Percentiles rank a stretch among this genome's conserved stretches.
Evolutionary conservation across 768 basidiomycete genomes (phyloP).

Genomic region (Lyophyllum semitale): DNA sequence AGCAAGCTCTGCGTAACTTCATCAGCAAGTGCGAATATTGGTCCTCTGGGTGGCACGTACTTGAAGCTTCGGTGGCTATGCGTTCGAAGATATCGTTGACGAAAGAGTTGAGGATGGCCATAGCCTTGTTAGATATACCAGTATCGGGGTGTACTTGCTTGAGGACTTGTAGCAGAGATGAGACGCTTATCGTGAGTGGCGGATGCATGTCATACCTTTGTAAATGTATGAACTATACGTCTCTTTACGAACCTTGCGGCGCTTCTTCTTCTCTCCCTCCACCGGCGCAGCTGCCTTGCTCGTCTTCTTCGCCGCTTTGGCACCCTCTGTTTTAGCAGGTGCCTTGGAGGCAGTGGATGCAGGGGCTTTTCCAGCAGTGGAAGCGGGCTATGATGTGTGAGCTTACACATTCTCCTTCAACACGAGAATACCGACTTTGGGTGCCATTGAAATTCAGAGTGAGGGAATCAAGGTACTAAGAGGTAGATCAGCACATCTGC

Average conservation of each 20-base stretch:
- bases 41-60: too few relatives aligned
- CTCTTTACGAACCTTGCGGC: slow-evolving; percentile 79
- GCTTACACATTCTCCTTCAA: not conserved
- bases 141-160: slow-evolving; percentile 94
- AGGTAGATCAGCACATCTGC: not conserved
- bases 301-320: slow-evolving; percentile 51
- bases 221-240: slow-evolving; percentile 87
- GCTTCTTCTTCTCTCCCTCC: slow-evolving; percentile 78
- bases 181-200: too few relatives aligned
- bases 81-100: slow-evolving; percentile 87
- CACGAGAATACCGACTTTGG: slow-evolving; percentile 26
- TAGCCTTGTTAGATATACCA: slow-evolving; percentile 90
- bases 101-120: slow-evolving; percentile 83
- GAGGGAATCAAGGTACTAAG: not conserved
- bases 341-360: slow-evolving; percentile 57
- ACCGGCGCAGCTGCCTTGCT: slow-evolving; percentile 33
- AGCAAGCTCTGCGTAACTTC: too few relatives aligned
- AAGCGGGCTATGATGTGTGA: slow-evolving; percentile 50
- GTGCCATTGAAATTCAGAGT: slow-evolving; percentile 26
- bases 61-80: slow-evolving; percentile 73
- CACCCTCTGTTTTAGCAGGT: slow-evolving; percentile 44
- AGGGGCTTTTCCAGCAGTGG: slow-evolving; percentile 65
- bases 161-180: slow-evolving; percentile 53
- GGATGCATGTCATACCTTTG: slow-evolving; percentile 50
- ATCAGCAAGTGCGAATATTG: too few relatives aligned